These are phyloP conservation scores for Cytospora leucostoma DNA, from an alignment of 2,329 filamentous ascomycete species.

Conservation along the genomic window DNA sequence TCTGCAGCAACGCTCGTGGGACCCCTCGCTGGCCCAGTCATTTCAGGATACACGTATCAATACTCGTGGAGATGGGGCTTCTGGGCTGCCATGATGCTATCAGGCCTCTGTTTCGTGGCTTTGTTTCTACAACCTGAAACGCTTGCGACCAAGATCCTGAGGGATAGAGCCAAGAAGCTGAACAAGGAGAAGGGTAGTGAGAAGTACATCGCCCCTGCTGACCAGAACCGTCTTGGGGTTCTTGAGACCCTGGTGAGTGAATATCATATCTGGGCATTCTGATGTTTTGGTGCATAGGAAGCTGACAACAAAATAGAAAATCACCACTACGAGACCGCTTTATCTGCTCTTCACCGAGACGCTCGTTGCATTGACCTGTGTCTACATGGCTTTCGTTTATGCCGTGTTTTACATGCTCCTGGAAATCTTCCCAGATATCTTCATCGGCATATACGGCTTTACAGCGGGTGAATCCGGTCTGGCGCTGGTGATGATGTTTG, in stretches of 20 bases:
- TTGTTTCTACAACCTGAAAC: constrained; percentile 32
- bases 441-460: constrained; percentile 36
- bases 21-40: constrained; percentile 32
- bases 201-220: constrained; percentile 30
- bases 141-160: constrained; percentile 32
- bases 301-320: constrained; percentile 28
- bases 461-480: constrained; percentile 33
- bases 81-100: constrained; percentile 32
- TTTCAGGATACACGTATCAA: constrained; percentile 31
- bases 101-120: constrained; percentile 26
- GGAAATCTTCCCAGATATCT: constrained; percentile 33
- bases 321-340: constrained; percentile 36
- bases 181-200: constrained; percentile 29
- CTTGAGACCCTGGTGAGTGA: constrained; percentile 29
- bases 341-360: constrained; percentile 37
- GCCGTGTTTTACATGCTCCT: constrained; percentile 38
- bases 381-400: constrained; percentile 38
- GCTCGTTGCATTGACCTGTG: constrained; percentile 34
- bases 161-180: constrained; percentile 30
- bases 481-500: constrained; percentile 32
- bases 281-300: not conserved
- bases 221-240: constrained; percentile 28
- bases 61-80: constrained; percentile 33
- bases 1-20: constrained; percentile 32
- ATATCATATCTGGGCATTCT: not conserved